Evolutionary conservation across 1,284 basidiomycete genomes (phyloP), one percentile per base, ranked within the genome.

Genomic region (Porogramme epimiltina): DNA sequence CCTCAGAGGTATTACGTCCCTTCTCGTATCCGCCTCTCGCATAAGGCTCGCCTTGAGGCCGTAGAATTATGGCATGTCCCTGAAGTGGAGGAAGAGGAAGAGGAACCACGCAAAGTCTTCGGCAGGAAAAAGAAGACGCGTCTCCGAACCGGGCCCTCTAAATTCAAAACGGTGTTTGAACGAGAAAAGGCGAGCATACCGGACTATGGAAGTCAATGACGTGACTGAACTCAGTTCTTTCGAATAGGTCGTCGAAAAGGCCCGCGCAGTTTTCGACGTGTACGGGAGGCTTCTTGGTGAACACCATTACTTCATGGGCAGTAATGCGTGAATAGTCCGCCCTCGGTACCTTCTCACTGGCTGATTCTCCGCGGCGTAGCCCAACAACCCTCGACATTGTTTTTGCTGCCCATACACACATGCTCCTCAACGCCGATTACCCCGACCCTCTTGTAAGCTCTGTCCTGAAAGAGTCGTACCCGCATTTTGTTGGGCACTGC

Each of bases 1-100:
- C 89, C 88, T 1, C 85, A 87, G 58, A 77, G 81, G 5, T 91
- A 89, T 64, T 92, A 86, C 61, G 78, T 89, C 2, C 85, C 89
- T 0, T 64, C 67, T 6, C 79, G 88, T 16, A 76, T 91, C 40
- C 79, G 87, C 24, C 72, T 78, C 24, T 66, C 74, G 9, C 78
- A 85, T 56, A 74, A 70, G 53, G 72, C 78, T 4, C 78, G 87
- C 9, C 70, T 92, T 20, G 80, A 87, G 62, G 76, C 77, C 3
- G 76, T 76, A 20, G 85, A 81, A 11, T 66, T 91, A 18, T 91
- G 89, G 88, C 73, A 69, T 56, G 56, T 74, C 3, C 70, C 74
- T 15, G 70, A 67, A 23, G 66, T 71, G 3, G 80, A 84, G 53
- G 68, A 76, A 51, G 71, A 74, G 38, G 67, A 73, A 20, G 74